Evolutionary conservation across 208 protist genomes (phyloP), one percentile per base, ranked within the genome.

Genomic region (Crithidia bombi): DNA sequence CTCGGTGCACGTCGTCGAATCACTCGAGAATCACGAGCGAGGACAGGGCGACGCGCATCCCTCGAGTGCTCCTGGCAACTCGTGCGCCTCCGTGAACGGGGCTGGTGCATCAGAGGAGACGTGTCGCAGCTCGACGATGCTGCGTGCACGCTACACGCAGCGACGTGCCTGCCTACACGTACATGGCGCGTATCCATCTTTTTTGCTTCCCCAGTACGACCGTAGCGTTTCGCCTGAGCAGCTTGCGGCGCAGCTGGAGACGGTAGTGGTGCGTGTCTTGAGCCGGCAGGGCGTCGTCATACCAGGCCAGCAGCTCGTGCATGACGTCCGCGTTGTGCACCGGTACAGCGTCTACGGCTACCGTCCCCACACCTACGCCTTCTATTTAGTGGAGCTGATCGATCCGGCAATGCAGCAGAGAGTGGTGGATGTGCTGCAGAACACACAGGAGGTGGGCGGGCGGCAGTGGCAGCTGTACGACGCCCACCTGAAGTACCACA

Each of bases 201-300:
- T 96, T 54, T 73, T 86, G 38, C 86, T 92, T 19, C 79, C 77
- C 25, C 84, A 83, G 47, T 77, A 86, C 72, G 72, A 87, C 62
- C 61, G 43, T 23, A 44, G 61, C 50, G 68, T 91, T n/a, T 78
- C 81, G 28, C 73, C 82, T 0, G 75, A 66, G 39, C 82, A 96
- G 82, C 91, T 96, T 55, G 90, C 80, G 17, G 86, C 87, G 1
- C 86, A 92, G 72, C 77, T 96, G 7, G 90, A 96, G 70, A 38
- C 80, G 0, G 79, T 91, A 23, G 84, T 79, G 10, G 69, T 83
- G 51, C 79, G 67, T 19, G n/a, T 59, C 14, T 41, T 83, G 11
- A 47, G 54, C 23, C 35, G 50, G 15, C 70, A 76, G 47, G 58
- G 62, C 7, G 61, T 35, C 9, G 39, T 41, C 15, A 64, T 59